Base-by-base conservation (phyloP, 495 filamentous ascomycete genomes). In the Penicillium samsonianum region DNA sequence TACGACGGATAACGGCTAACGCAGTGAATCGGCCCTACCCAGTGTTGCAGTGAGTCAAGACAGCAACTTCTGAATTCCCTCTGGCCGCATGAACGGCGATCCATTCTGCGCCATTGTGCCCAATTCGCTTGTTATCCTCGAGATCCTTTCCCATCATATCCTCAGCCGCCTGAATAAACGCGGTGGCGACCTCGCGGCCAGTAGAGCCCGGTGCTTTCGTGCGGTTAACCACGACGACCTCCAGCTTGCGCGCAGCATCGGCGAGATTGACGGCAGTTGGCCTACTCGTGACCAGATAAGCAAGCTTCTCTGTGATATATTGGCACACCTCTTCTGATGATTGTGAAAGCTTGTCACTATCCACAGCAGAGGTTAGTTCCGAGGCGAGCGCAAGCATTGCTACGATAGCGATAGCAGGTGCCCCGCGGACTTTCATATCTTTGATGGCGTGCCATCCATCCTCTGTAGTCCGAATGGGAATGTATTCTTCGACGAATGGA, bases 11-110 rank as follows among this genome's bases (percentile, higher is more conserved):
- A 12, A 44, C 50, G 17, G 41, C 48, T 59, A 22, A 46, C 44
- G 37, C n/a, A 11, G n/a, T 22, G 28, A 53, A 23, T 46, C 26
- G 45, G 14, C 66, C 82, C 50, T 78, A 91, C 83, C 94, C 95
- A 3, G 94, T 98, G 70, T 98, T 98, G 75, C 94, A 98, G 73
- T 98, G 94, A 22, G 94, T 98, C 60, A 98, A 70, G 30, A 98
- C 86, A 10, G 86, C 87, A 86, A 79, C 67, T 77, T 78, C 45
- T 69, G 77, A 31, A 53, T 48, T 61, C 38, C 44, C 71, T 47
- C 63, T 50, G 50, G 60, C 64, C 40, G 74, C 71, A 60, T 86
- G 75, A 19, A 74, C 69, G 49, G 80, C 68, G 33, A 98, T 86
- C 90, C 93, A 98, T 61, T 86, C 82, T 4, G 91, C 90, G 11